These are phyloP conservation scores for Nothophoma quercina DNA, from an alignment of 2,329 filamentous ascomycete species.

Conservation along the genomic window DNA sequence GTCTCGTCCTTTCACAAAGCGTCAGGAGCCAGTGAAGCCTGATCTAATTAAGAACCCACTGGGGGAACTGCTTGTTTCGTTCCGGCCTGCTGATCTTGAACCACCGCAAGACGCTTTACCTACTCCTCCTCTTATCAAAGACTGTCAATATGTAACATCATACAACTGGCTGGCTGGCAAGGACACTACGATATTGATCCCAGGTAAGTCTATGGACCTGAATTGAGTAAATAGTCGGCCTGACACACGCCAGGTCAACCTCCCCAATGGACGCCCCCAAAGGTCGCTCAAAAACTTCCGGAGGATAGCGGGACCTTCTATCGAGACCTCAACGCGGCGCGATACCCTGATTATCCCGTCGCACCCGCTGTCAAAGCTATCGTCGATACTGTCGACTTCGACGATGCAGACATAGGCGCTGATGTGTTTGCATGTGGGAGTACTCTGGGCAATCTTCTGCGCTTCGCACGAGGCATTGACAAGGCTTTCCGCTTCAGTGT, in stretches of 20 bases:
- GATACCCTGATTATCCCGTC: slow-evolving; percentile 58
- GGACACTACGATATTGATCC: slow-evolving; percentile 48
- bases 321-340: slow-evolving; percentile 63
- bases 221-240: background rate
- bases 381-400: slow-evolving; percentile 33
- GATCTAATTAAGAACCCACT: slow-evolving; percentile 41
- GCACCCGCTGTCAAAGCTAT: slow-evolving; percentile 59
- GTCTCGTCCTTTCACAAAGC: slow-evolving; percentile 15
- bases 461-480: slow-evolving; percentile 59
- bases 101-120: background rate
- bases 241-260: slow-evolving; percentile 54
- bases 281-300: slow-evolving; percentile 42
- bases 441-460: slow-evolving; percentile 67
- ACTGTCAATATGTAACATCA: slow-evolving; percentile 57
- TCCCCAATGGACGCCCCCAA: slow-evolving; percentile 59
- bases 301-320: slow-evolving; percentile 60
- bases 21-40: slow-evolving; percentile 20
- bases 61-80: slow-evolving; percentile 34
- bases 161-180: slow-evolving; percentile 60
- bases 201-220: slow-evolving; percentile 27
- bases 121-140: slow-evolving; percentile 42
- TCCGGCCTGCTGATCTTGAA: slow-evolving; percentile 25
- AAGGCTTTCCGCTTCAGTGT: slow-evolving; percentile 66
- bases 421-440: slow-evolving; percentile 69
- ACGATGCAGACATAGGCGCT: slow-evolving; percentile 48